Conservation (phyloP, 495 filamentous ascomycete species). For the Penicillium goetzii region DNA sequence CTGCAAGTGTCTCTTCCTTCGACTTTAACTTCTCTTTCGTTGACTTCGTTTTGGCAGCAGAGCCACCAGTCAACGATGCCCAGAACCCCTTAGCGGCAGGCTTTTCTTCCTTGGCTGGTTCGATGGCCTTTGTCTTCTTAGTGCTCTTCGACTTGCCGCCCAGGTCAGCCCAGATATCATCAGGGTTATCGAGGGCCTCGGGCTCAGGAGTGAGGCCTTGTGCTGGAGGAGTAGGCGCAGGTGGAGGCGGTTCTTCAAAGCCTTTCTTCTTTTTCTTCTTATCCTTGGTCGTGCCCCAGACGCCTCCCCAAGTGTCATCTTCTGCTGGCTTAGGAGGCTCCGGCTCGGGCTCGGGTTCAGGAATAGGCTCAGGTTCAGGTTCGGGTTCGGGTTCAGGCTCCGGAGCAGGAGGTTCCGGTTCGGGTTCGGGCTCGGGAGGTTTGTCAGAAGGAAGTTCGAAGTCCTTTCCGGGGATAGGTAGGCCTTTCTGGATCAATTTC, state of each 20-base stretch:
- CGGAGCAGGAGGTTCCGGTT: conserved; percentile 24
- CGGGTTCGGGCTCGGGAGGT: conserved; percentile 22
- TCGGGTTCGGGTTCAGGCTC: conserved; percentile 26
- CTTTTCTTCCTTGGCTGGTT: conserved; percentile 39
- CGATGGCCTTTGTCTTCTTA: conserved; percentile 42
- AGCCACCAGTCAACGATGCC: conserved; percentile 45
- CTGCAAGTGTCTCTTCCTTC: conserved; percentile 31
- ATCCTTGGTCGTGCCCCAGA: conserved; percentile 42
- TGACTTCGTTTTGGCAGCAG: conserved; percentile 32
- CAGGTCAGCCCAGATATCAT: conserved; percentile 46
- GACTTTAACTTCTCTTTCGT: conserved; percentile 35
- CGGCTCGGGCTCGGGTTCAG: conserved; percentile 26
- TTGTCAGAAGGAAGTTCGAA: conserved; percentile 35
- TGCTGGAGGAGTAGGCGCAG: conserved; percentile 57
- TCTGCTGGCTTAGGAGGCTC: conserved; percentile 25
- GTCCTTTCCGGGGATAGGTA: conserved; percentile 44
- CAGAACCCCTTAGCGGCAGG: conserved; percentile 49
- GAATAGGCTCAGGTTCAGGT: conserved; percentile 19
- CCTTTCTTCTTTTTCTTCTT: conserved; percentile 52
- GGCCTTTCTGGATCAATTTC: conserved; percentile 36
- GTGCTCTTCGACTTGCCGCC: conserved; percentile 36
- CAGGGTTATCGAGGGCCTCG: conserved; percentile 30
- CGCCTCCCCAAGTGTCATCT: conserved; percentile 39
- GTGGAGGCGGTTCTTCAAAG: conserved; percentile 46
- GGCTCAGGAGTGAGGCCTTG: conserved; percentile 51